Evolutionary conservation across 495 filamentous ascomycete genomes (phyloP), one percentile per base, ranked within the genome.

Genomic region (Pseudevernia furfuracea): DNA sequence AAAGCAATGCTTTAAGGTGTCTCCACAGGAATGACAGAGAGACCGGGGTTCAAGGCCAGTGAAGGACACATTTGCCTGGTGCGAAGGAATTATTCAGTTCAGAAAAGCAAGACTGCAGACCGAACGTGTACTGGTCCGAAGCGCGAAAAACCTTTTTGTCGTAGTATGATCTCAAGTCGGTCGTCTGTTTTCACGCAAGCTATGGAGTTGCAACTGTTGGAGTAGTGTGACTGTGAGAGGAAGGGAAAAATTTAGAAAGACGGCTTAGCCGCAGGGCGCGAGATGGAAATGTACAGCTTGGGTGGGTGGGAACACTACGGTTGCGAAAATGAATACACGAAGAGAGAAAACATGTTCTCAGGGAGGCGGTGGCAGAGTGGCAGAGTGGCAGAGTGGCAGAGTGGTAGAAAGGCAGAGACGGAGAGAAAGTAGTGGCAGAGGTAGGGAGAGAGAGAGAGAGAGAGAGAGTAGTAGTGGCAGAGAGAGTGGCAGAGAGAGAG

Each of bases 41-140:
- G 34, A 34, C 21, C 8, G 30, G 30, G 6, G 52, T 55, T 21
- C 52, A 8, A 21, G 5, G 52, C 52, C 52, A 34, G 52, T 55
- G 52, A 55, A 34, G 52, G 52, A 55, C 52, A 55, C 52, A 55
- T 55, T 59, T 39, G 57, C 36, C 57, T 59, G 21, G 36, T 14
- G 30, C 21, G n/a, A 49, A 32, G n/a, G 11, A 17, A 34, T 44
- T 30, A 36, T 37, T 41, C 19, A 12, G 21, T 44, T 41, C 28
- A 21, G 21, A 19, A 43, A 43, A 37, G 21, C 49, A 34, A 58
- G 61, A 56, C 28, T 34, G 36, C 62, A 60, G 62, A 64, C 56
- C 62, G n/a, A 36, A 36, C 62, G 62, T 64, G 56, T 64, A 64
- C 62, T 59, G 62, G 57, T 64, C 62, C 30, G 52, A 55, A 34